These are phyloP conservation scores for Geotrichum reessii DNA, from an alignment of 1,139 yeast species.

Conservation along the genomic window DNA sequence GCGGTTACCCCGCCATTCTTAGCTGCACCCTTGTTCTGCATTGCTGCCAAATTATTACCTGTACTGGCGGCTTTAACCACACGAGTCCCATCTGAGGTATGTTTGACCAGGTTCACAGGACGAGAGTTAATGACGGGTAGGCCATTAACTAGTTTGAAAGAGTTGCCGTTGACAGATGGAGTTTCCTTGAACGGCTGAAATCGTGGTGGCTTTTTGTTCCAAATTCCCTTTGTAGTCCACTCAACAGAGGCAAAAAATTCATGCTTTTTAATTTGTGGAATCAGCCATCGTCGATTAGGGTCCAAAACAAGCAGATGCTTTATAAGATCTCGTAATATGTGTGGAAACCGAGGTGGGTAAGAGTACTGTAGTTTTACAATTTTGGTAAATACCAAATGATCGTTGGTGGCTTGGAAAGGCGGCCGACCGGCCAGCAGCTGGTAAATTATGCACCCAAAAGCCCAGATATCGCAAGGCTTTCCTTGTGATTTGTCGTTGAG, in stretches of 20 bases:
- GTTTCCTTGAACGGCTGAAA: slow-evolving; percentile 63
- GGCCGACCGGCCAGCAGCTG: slow-evolving; percentile 94
- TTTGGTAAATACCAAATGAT: slow-evolving; percentile 87
- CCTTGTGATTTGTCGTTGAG: slow-evolving; percentile 79
- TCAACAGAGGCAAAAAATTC: slow-evolving; percentile 62
- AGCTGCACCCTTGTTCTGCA: slow-evolving; percentile 28
- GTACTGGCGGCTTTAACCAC: slow-evolving; percentile 5
- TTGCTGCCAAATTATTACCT: slow-evolving; percentile 21
- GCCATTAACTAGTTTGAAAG: slow-evolving; percentile 10
- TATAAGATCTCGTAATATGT: slow-evolving; percentile 63
- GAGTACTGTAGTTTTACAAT: slow-evolving; percentile 78
- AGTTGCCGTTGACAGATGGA: slow-evolving; percentile 24
- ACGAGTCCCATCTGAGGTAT: background rate
- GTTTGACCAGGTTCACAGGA: slow-evolving; percentile 9
- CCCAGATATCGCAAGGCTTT: slow-evolving; percentile 90
- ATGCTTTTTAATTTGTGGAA: slow-evolving; percentile 66
- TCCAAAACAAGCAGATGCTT: slow-evolving; percentile 59
- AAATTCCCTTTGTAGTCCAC: slow-evolving; percentile 63
- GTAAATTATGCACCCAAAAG: slow-evolving; percentile 88
- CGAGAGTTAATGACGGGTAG: slow-evolving; percentile 7
- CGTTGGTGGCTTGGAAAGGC: slow-evolving; percentile 92
- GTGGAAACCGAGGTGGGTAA: slow-evolving; percentile 73
- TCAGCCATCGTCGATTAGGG: slow-evolving; percentile 60
- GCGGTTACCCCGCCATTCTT: slow-evolving; percentile 29
- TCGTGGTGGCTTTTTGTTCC: slow-evolving; percentile 70